Conservation (phyloP, 1,139 yeast genomes). For the Yamadazyma kanchanaburiensis region DNA sequence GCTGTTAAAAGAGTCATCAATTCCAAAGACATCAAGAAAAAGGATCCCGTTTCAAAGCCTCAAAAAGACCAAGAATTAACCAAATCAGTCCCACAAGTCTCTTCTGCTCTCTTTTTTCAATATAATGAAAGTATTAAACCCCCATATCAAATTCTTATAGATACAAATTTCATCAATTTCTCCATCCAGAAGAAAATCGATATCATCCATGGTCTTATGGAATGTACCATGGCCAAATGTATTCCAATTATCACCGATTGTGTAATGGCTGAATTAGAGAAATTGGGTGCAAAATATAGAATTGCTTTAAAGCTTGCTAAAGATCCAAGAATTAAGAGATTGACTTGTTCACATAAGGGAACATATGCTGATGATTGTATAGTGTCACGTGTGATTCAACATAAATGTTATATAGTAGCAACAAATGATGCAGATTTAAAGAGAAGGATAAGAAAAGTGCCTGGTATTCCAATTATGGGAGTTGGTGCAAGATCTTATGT, state of each 20-base stretch:
- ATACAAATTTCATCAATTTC: conserved; percentile 94
- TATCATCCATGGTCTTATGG: conserved; percentile 94
- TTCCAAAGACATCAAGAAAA: conserved; percentile 66
- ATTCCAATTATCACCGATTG: conserved; percentile 95
- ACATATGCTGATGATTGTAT: conserved; percentile 98
- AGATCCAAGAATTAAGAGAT: conserved; percentile 85
- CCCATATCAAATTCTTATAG: conserved; percentile 92
- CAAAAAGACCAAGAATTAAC: conserved; percentile 73
- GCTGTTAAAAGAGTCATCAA: conserved; percentile 77
- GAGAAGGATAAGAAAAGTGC: conserved; percentile 89
- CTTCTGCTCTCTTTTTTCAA: conserved; percentile 93
- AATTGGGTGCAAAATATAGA: conserved; percentile 89
- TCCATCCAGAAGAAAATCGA: conserved; percentile 94
- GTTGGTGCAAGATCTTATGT: conserved; percentile 93
- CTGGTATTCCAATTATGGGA: conserved; percentile 95
- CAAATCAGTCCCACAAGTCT: conserved; percentile 86
- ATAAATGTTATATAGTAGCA: conserved; percentile 95
- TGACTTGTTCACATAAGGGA: conserved; percentile 89
- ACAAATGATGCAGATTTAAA: conserved; percentile 98
- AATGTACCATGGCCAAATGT: conserved; percentile 88
- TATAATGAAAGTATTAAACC: conserved; percentile 92
- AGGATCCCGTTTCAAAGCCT: conserved; percentile 9
- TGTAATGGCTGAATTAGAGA: conserved; percentile 96
- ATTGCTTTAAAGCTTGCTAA: conserved; percentile 90
- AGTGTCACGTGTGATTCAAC: conserved; percentile 89